Base-by-base conservation (phyloP, 2,329 filamentous ascomycete species). In the Cercospora zeae-maydis region DNA sequence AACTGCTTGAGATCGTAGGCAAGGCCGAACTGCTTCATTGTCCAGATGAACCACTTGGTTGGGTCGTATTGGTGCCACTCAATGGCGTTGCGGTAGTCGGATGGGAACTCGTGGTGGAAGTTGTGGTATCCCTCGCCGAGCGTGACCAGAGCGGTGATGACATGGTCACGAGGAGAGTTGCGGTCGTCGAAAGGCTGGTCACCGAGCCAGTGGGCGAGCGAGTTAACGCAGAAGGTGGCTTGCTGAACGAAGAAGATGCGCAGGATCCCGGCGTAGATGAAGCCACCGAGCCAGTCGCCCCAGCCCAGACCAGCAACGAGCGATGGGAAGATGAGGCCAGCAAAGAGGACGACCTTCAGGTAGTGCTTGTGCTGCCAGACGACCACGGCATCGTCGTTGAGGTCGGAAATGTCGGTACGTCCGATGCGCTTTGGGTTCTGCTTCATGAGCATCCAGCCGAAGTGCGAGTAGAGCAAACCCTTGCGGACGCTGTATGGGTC, bases 101-200 rank as follows among this genome's bases (percentile, higher is more conserved):
- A 93, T 59, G 92, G 92, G 80, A 96, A 96, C 78, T 96, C 91
- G 83, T 96, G 91, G 80, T 96, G 91, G 84, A 96, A 96, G 84
- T 96, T 96, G 84, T 96, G 91, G 81, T 96, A 96, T 31, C 91
- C 91, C 79, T 93, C 91, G 54, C 91, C 91, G 21, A 96, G 88
- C 47, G 91, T 96, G 70, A 92, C 88, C 16, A 96, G 80, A 49
- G 91, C 91, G 42, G 91, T 96, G 78, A 96, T 86, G 75, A 93
- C 84, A 78, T 96, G 91, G 73, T 96, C 91, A 76, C 92, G 88
- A 67, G 91, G 92, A 65, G 89, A 92, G 86, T 96, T 93, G 78
- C 91, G 89, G 84, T 96, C 92, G 72, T 96, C 91, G 76, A 96
- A 96, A 65, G 92, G 92, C 81, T 96, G 91, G 72, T 96, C 92